Conservation (phyloP, 805 yeast genomes). For the Starmera amethionina region DNA sequence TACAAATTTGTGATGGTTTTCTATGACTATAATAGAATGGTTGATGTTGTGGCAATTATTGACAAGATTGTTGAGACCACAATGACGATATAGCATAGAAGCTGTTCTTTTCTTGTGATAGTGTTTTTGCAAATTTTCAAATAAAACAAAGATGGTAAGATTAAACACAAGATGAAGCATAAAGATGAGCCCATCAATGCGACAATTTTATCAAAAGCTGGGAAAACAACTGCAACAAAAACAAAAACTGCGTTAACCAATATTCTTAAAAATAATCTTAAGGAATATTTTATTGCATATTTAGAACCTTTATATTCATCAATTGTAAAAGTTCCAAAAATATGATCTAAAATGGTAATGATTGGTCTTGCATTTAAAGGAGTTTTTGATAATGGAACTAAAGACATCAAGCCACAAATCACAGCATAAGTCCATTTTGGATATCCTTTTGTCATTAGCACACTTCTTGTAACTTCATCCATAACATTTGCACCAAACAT, state of each 20-base stretch:
- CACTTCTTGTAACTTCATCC: conserved; percentile 72
- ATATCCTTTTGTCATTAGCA: conserved; percentile 56
- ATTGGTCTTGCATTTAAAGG: conserved; percentile 82
- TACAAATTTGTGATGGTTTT: too few species aligned
- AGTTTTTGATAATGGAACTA: conserved; percentile 75
- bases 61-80: conserved; percentile 38
- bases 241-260: conserved; percentile 50
- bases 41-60: conserved; percentile 51
- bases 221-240: conserved; percentile 50
- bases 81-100: conserved; percentile 34
- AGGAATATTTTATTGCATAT: conserved; percentile 12
- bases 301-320: conserved; percentile 11
- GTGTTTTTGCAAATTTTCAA: conserved; percentile 39
- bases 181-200: conserved; percentile 76
- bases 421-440: conserved; percentile 51
- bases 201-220: conserved; percentile 73
- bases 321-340: conserved; percentile 27
- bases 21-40: conserved; percentile 13
- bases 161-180: conserved; percentile 71
- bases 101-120: conserved; percentile 29
- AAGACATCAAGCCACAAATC: conserved; percentile 62
- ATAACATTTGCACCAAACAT: conserved; percentile 71
- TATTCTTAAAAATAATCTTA: conserved; percentile 19
- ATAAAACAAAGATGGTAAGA: conserved; percentile 70
- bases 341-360: conserved; percentile 53